A percentile compares a stretch with the other conserved stretches of the same genome.
These are phyloP conservation scores for Eucalyptus erythrocorys DNA, from an alignment of 345 rosid genomes.

Conservation along the genomic window DNA sequence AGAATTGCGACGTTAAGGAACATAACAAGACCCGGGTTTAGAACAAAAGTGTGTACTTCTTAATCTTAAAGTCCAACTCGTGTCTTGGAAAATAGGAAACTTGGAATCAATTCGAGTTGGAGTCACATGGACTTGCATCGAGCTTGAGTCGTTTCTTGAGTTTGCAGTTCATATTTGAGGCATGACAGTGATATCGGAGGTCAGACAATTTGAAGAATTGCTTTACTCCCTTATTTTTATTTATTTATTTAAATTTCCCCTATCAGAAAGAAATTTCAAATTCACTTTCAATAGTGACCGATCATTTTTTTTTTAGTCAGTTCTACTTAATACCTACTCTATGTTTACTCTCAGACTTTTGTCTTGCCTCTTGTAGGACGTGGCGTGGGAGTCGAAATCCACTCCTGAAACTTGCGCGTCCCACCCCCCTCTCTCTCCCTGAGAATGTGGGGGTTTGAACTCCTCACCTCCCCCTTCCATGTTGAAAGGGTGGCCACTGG, in stretches of 20 bases:
- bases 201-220: neutral
- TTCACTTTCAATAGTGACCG: neutral
- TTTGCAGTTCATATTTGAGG: too few species aligned
- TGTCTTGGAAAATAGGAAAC: neutral
- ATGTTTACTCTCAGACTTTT: too few species aligned
- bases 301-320: too few species aligned
- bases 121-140: neutral
- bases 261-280: neutral
- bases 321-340: too few species aligned
- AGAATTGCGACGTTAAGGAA: neutral
- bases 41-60: neutral
- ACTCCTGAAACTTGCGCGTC: too few species aligned
- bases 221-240: neutral
- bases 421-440: too few species aligned
- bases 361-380: too few species aligned
- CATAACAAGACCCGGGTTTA: neutral
- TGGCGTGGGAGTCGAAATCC: too few species aligned
- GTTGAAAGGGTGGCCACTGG: too few species aligned
- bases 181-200: neutral
- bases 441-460: too few species aligned
- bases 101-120: neutral
- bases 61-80: neutral
- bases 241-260: neutral
- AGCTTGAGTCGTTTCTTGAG: neutral
- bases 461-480: too few species aligned